Conservation (phyloP, 129 eudicot genomes). For the Flaveria brownii region DNA sequence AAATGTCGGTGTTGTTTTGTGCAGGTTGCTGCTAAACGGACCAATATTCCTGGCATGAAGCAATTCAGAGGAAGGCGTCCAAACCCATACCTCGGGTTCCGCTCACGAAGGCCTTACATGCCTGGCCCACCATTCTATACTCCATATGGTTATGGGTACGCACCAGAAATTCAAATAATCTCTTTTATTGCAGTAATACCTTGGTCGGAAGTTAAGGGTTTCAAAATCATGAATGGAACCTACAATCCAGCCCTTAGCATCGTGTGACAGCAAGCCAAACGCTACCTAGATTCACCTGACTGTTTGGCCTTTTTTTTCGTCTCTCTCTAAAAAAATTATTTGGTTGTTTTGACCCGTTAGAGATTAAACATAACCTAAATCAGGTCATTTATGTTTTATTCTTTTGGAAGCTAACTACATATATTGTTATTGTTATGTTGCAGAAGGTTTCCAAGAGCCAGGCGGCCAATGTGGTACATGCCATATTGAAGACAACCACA, state of each 20-base stretch:
- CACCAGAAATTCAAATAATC: not conserved
- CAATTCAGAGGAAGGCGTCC: slow-evolving; percentile 51
- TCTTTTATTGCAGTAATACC: not conserved
- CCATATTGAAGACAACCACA: slow-evolving; percentile 33
- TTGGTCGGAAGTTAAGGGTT: not conserved
- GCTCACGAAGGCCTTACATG: slow-evolving; percentile 51
- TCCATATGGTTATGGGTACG: slow-evolving; percentile 64
- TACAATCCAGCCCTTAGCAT: not conserved
- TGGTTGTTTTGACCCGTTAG: not conserved
- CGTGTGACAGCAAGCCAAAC: not conserved
- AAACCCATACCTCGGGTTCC: slow-evolving; percentile 46
- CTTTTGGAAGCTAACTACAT: not conserved
- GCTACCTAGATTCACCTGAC: not conserved
- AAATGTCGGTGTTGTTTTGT: not conserved
- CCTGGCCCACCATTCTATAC: slow-evolving; percentile 44
- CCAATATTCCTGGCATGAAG: slow-evolving; percentile 67
- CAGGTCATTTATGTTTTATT: not conserved
- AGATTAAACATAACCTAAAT: not conserved
- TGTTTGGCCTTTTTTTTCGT: not conserved
- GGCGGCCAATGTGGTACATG: slow-evolving; percentile 57
- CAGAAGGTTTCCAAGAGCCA: slow-evolving; percentile 56
- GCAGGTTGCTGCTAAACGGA: slow-evolving; percentile 61
- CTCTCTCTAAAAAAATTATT: not conserved
- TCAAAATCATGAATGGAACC: not conserved
- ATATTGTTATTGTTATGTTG: slow-evolving; percentile 12